These are phyloP conservation scores for Heliamphora pulchella DNA, from an alignment of 179 eudicot species.

Conservation along the genomic window DNA sequence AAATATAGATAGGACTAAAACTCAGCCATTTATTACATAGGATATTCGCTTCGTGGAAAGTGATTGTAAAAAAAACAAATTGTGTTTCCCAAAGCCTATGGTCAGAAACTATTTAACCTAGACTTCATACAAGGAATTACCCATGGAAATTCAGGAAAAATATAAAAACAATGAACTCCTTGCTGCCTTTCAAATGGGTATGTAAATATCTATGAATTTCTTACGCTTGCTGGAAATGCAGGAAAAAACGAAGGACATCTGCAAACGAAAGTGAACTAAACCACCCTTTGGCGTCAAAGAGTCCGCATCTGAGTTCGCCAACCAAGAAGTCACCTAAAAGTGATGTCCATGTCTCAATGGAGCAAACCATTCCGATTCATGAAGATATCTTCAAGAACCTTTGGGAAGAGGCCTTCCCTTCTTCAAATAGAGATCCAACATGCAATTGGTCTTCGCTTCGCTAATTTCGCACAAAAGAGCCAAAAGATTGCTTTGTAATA, in stretches of 20 bases:
- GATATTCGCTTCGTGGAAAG: background rate
- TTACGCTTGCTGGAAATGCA: background rate
- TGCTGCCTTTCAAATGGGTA: background rate
- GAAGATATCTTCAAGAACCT: background rate
- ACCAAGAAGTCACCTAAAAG: background rate
- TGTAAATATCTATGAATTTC: too few species aligned
- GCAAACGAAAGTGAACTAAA: background rate
- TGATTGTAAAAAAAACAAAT: background rate
- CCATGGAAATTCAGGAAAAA: background rate
- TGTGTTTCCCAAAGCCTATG: background rate
- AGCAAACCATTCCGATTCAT: background rate
- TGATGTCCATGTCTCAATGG: background rate
- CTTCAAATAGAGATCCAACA: too few species aligned
- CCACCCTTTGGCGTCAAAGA: background rate
- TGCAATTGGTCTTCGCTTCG: too few species aligned
- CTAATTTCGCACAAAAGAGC: too few species aligned
- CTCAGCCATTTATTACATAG: background rate
- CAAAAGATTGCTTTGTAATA: too few species aligned
- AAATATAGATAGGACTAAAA: background rate
- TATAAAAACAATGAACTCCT: background rate
- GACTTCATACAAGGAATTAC: background rate
- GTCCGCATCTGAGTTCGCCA: background rate
- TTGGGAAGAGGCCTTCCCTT: background rate
- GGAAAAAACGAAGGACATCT: background rate
- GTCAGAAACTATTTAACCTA: slow-evolving; percentile 1